Base-by-base conservation (phyloP, 768 basidiomycete genomes). In the Lepiota venenata region DNA sequence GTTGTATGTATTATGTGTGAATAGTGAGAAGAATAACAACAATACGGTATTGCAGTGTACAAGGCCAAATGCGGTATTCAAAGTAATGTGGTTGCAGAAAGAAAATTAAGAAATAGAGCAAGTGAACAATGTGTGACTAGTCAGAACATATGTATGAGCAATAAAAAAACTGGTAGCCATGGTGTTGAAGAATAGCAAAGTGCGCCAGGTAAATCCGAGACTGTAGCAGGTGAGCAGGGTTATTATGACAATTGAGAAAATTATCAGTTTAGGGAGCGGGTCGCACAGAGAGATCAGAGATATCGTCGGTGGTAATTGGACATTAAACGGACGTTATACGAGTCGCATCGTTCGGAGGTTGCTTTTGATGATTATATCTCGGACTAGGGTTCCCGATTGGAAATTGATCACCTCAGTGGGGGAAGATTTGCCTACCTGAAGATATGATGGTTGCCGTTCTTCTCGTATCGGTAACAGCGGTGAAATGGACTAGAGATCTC, bases 401-500 rank as follows among this genome's bases (percentile, higher is more conserved):
- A 21, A 50, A 47, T 38, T 11, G 47, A 37, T 37, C 43, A 43
- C 18, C 25, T 60, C 47, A 54, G 39, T 50, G 42, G 46, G 25
- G 6, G 27, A 36, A 44, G 44, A 47, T 56, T 36, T 36, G 69
- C 82, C 55, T 61, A 90, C 89, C 88, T 56, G 78, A 80, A 32
- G 82, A 72, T 60, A 92, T 91, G 62, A 92, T 91, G 14, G 78
- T 84, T 37, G 79, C 75, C 36, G 90, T 92, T 59, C 77, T 74
- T 64, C 79, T 77, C 55, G 87, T 90, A 70, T 92, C 88, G n/a
- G 85, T 90, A 46, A 92, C 90, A 49, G 87, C 80, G 9, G 90
- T 92, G 53, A 85, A 74, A 67, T 92, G 89, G 50, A 88, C 90
- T 92, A 58, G 18, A 36, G 40, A 44, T 58, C 46, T 41, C 56